These are phyloP conservation scores for Eimeria praecox DNA, from an alignment of 169 alveolate genomes.

Conservation along the genomic window DNA sequence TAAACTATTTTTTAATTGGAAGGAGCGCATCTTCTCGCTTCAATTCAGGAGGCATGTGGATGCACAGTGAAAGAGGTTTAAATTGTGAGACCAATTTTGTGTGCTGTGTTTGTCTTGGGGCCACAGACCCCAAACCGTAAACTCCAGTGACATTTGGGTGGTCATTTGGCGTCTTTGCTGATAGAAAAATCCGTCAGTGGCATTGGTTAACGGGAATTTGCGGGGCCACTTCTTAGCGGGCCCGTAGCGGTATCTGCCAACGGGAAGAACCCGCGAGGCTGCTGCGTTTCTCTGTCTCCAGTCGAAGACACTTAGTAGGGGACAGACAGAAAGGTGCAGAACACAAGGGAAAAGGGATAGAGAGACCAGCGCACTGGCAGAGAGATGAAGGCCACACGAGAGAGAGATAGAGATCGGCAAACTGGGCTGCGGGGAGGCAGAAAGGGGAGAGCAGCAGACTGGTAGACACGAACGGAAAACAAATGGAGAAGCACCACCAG, in stretches of 20 bases:
- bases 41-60: neutral
- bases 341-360: neutral
- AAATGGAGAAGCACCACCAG: too few relatives aligned
- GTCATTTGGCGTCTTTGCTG: neutral
- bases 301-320: neutral
- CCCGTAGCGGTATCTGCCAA: neutral
- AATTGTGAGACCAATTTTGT: neutral
- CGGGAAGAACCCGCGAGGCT: neutral
- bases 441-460: neutral
- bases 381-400: neutral
- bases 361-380: neutral
- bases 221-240: neutral
- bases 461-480: neutral
- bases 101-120: neutral
- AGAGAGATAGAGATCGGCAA: neutral
- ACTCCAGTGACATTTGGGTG: neutral
- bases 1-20: neutral
- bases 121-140: neutral
- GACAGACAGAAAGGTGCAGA: neutral
- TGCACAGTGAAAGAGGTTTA: neutral
- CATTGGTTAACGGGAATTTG: too few relatives aligned
- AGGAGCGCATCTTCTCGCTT: neutral
- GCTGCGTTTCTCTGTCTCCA: neutral
- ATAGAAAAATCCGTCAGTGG: neutral
- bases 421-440: neutral